A percentile compares a stretch with the other conserved stretches of the same genome.
Evolutionary conservation across 345 rosid genomes (phyloP).

Genomic region (Camelina hispida): DNA sequence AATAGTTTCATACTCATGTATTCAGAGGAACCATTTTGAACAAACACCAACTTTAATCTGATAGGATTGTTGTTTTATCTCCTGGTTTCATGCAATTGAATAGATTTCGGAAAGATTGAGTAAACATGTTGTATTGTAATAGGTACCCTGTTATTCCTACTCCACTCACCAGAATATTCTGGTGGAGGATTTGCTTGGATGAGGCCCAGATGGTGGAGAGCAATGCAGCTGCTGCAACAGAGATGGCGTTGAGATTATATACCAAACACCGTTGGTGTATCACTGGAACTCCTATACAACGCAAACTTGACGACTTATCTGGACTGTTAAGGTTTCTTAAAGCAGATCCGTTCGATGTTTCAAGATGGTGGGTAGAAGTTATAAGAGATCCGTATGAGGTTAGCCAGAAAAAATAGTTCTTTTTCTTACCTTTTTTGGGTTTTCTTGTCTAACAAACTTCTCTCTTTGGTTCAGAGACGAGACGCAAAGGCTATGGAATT

Average conservation of each 20-base stretch:
- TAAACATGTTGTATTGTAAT: constrained; percentile 40
- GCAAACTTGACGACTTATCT: constrained; percentile 90
- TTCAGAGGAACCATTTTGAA: neutral
- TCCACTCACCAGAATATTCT: constrained; percentile 81
- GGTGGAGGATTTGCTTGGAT: constrained; percentile 99
- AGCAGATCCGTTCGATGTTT: constrained; percentile 77
- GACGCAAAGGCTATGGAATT: constrained; percentile 78
- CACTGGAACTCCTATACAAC: constrained; percentile 96
- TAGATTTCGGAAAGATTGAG: constrained; percentile 23
- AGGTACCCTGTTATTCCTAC: constrained; percentile 98
- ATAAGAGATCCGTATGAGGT: constrained; percentile 95
- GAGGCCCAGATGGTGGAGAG: constrained; percentile 99
- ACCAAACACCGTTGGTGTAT: constrained; percentile 92
- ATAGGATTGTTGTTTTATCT: constrained; percentile 6
- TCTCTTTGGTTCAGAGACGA: constrained; percentile 59
- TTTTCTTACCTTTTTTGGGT: constrained; percentile 25
- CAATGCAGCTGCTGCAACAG: constrained; percentile 90
- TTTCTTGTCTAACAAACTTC: constrained; percentile 31
- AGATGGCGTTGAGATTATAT: constrained; percentile 88
- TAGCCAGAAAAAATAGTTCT: constrained; percentile 14
- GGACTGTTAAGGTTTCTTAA: constrained; percentile 85
- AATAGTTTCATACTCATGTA: neutral
- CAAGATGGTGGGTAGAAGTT: constrained; percentile 92
- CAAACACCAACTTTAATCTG: neutral
- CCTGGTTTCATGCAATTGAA: constrained; percentile 19